Evolutionary conservation across 306 rosid genomes (phyloP), one percentile per base, ranked within the genome.

Genomic region (Gillenia trifoliata): DNA sequence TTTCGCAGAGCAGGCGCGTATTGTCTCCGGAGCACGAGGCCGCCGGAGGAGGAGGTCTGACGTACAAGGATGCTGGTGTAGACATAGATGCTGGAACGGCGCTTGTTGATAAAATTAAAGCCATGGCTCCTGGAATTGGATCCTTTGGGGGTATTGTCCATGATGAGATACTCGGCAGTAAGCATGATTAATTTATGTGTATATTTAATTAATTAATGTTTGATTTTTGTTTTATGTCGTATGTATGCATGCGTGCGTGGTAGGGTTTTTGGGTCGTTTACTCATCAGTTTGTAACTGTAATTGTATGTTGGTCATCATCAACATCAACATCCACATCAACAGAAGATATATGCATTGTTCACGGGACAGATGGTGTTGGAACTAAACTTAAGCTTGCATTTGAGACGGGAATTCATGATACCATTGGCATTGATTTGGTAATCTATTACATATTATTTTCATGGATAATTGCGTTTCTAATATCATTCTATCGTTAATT

Each of bases 361-460:
- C 95, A 96, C 4, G 97, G 97, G 17, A 94, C 97, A 0, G 99
- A 92, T 68, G 99, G 99, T 16, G 97, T 94, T 74, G 97, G 97
- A 76, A 94, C 99, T 19, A 94, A 94, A 78, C 72, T 92, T 76
- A 86, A 87, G 82, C 95, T 92, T 75, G 96, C 99, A 2, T 92
- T 90, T 83, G 97, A 91, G 78, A 86, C 95, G 33, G 93, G 95
- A 20, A 92, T 94, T 80, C 99, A 90, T 64, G 92, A 90, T 3
- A 92, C 99, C 16, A 94, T 94, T 68, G 96, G 99, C 31, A 92
- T 94, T 82, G 97, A 94, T 83, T 77, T 94, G 99, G 97, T 88
- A 87, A 84, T 16, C 30, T 41, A 10, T 19, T 15, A 4, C 52
- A 17, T n/a, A 8, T 38, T 38, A 5, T 45, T 45, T 45, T 41